These are phyloP conservation scores for Dictyostelium brefeldianum DNA, from an alignment of 78 protist genomes.

Conservation along the genomic window DNA sequence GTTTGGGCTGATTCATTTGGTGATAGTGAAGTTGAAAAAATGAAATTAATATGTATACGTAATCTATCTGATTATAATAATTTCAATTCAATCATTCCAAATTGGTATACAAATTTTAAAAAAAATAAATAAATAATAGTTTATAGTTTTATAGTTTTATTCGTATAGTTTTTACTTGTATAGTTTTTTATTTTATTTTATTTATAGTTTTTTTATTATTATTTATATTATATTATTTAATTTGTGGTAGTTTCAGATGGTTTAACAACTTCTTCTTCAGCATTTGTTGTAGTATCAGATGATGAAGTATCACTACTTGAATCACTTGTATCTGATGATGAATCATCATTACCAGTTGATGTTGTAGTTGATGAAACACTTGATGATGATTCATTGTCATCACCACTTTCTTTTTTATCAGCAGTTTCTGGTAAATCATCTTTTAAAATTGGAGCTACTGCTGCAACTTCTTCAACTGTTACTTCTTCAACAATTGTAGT, in stretches of 20 bases:
- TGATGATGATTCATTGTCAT: not conserved
- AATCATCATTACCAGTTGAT: not conserved
- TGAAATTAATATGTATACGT: not conserved
- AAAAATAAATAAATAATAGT: not conserved
- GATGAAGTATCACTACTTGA: not conserved
- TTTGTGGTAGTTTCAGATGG: not conserved
- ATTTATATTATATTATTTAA: too few species aligned
- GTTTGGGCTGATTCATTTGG: not conserved
- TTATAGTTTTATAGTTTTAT: too few species aligned
- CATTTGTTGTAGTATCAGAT: too few species aligned
- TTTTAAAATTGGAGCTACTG: not conserved
- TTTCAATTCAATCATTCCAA: not conserved
- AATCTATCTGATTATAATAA: not conserved
- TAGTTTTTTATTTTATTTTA: too few species aligned
- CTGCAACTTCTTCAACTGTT: not conserved
- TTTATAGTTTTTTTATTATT: too few species aligned
- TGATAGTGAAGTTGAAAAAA: not conserved
- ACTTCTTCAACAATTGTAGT: not conserved
- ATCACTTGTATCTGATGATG: not conserved
- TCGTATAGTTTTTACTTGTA: too few species aligned
- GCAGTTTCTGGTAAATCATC: not conserved
- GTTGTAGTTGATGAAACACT: slow-evolving; percentile 13
- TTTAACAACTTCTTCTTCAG: too few species aligned
- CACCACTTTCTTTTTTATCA: slow-evolving; percentile 14
- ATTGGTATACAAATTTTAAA: slow-evolving; percentile 20